phyloP scores from a whole-genome alignment of 495 filamentous ascomycete species.

The Podospora pseudocomata region DNA sequence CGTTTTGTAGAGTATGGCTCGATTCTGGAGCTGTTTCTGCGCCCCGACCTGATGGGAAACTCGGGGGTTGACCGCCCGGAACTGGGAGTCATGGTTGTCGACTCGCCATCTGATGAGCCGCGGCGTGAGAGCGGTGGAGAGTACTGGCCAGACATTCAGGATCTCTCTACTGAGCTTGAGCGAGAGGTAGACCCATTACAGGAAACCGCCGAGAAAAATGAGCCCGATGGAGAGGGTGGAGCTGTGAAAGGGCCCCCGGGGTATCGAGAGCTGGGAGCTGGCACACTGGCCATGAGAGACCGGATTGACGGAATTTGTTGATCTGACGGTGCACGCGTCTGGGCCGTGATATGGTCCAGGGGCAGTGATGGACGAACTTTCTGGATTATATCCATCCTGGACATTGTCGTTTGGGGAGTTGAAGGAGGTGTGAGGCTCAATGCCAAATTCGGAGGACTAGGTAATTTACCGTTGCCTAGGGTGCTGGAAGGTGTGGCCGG shows the following conservation, averaged over 20 bases:
- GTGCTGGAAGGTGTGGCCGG: background rate
- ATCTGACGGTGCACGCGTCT: background rate
- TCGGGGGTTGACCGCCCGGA: background rate
- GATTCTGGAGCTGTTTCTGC: background rate
- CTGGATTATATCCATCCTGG: background rate
- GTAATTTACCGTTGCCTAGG: background rate
- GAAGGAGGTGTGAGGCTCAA: background rate
- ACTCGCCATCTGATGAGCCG: background rate
- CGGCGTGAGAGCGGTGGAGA: background rate
- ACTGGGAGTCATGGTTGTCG: background rate
- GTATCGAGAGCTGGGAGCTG: background rate
- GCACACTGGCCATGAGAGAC: background rate
- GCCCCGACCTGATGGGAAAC: background rate
- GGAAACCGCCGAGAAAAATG: background rate
- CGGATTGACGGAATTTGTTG: background rate
- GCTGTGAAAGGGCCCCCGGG: background rate
- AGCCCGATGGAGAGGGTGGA: background rate
- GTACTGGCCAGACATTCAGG: background rate
- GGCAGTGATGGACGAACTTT: background rate
- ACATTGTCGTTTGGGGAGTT: background rate
- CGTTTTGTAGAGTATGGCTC: background rate
- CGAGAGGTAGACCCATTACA: background rate
- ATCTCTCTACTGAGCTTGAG: background rate
- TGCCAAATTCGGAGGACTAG: background rate
- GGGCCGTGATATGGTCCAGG: background rate